Base-by-base conservation (phyloP, 352 stramenopile genomes). In the Phytophthora lateralis region DNA sequence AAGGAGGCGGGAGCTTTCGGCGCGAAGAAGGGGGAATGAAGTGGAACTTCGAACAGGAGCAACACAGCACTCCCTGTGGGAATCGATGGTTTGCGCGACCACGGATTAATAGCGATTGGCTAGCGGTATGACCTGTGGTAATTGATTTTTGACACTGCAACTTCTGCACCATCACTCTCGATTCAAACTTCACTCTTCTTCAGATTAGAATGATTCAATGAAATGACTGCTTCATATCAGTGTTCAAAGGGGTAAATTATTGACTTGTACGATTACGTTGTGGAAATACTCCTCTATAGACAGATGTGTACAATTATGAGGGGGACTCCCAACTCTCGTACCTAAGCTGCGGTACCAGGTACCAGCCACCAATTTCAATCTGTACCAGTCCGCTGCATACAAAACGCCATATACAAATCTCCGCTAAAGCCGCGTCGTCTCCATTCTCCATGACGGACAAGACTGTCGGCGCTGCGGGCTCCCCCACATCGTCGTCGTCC, bases 161-260 rank as follows among this genome's bases (percentile, higher is more conserved):
- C 73, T 84, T 82, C 62, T 46, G 59, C 50, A 87, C 75, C 78
- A 82, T 84, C 78, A 87, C 72, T 87, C 78, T 73, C 47, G 21
- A 17, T 53, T 43, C 43, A 14, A 78, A 45, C 66, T 66, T 68
- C 72, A 80, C 46, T 78, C 73, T 54, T 47, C 32, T 4, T 47
- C 35, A 12, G n/a, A 15, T 43, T 30, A 50, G 27, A 49, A 41
- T 59, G 12, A 12, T 3, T 11, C 18, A 14, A 37, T 32, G 1
- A 20, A 57, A 57, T 57, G 24, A 57, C 6, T 51, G 27, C 52
- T 6, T 0, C 7, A 43, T 43, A 43, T 43, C 3, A 43, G 10
- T 55, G 21, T 32, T 10, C n/a, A 9, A 29, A 15, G 4, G 15
- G 2, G 0, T 39, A 4, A 0, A 38, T 11, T 44, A 2, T 27